Conservation (phyloP, 176 grass and related monocot genomes). For the Saccharum spontaneum region DNA sequence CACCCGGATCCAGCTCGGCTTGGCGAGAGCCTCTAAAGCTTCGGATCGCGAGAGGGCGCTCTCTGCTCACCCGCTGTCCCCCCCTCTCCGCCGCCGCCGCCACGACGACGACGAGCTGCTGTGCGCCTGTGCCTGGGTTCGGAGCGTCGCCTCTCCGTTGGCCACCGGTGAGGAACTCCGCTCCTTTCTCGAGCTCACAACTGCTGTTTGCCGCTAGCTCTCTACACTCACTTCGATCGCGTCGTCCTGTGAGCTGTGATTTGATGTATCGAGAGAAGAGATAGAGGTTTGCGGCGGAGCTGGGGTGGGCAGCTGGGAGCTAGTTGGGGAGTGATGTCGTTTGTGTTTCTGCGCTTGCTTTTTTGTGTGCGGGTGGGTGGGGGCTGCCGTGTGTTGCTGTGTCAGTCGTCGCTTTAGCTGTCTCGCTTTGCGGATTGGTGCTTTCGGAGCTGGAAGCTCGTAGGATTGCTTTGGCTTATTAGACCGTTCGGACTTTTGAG, state of each 20-base stretch:
- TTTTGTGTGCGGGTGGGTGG: slow-evolving; percentile 38
- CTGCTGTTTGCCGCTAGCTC: neutral
- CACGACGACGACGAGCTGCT: slow-evolving; percentile 1
- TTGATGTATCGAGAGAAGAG: slow-evolving; percentile 1
- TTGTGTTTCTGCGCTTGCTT: slow-evolving; percentile 40
- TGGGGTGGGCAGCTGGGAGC: neutral
- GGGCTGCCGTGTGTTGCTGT: slow-evolving; percentile 34
- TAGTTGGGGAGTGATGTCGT: slow-evolving; percentile 31
- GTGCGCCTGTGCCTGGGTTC: slow-evolving; percentile 23
- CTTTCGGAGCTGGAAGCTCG: slow-evolving; percentile 54
- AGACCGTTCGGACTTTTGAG: slow-evolving; percentile 15
- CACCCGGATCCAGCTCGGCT: slow-evolving; percentile 32
- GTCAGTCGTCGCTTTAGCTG: slow-evolving; percentile 42
- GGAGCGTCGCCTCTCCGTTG: slow-evolving; percentile 10
- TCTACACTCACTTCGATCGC: slow-evolving; percentile 16
- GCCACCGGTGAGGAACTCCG: slow-evolving; percentile 26
- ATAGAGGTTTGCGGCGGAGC: neutral
- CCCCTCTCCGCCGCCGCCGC: neutral
- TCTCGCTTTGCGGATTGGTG: slow-evolving; percentile 45
- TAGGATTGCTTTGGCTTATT: slow-evolving; percentile 40
- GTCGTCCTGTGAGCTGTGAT: slow-evolving; percentile 30
- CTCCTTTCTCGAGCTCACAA: neutral
- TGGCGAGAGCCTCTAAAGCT: slow-evolving; percentile 19
- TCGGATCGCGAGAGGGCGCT: slow-evolving; percentile 25
- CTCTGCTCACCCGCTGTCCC: neutral